phyloP scores from a whole-genome alignment of 2,329 filamentous ascomycete genomes.

The Torrubiella hemipterigena region DNA sequence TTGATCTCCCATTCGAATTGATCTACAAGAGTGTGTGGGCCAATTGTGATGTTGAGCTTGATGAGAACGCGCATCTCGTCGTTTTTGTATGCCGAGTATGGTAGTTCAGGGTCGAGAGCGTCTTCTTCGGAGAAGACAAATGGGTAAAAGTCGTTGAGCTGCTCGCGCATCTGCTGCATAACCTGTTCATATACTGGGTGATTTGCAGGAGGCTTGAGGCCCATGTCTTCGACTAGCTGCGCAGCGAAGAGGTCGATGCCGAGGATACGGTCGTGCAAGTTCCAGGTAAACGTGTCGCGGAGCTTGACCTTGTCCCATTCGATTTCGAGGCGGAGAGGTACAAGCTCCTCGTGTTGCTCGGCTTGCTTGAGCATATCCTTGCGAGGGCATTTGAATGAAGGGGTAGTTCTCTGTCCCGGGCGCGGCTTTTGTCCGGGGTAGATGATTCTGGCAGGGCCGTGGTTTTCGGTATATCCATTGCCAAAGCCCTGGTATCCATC shows the following conservation, averaged over 20 bases:
- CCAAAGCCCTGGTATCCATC: slow-evolving; percentile 80
- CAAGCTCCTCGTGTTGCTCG: slow-evolving; percentile 81
- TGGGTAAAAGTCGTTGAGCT: slow-evolving; percentile 86
- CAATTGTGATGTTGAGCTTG: slow-evolving; percentile 96
- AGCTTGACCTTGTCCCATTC: slow-evolving; percentile 93
- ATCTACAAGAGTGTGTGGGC: slow-evolving; percentile 83
- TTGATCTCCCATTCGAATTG: slow-evolving; percentile 99
- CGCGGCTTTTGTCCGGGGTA: slow-evolving; percentile 71
- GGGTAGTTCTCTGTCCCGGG: slow-evolving; percentile 64
- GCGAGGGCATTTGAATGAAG: slow-evolving; percentile 59
- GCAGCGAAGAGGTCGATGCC: slow-evolving; percentile 72
- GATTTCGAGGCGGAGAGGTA: slow-evolving; percentile 83
- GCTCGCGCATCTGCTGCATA: slow-evolving; percentile 65
- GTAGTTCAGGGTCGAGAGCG: slow-evolving; percentile 75
- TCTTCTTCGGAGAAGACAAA: slow-evolving; percentile 86
- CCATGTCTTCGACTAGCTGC: slow-evolving; percentile 85
- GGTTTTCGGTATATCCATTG: slow-evolving; percentile 69
- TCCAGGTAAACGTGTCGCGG: slow-evolving; percentile 97
- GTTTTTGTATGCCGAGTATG: slow-evolving; percentile 92
- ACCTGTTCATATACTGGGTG: slow-evolving; percentile 52
- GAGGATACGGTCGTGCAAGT: slow-evolving; percentile 81
- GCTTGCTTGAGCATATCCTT: slow-evolving; percentile 78
- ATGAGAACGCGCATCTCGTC: slow-evolving; percentile 96
- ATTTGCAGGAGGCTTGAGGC: slow-evolving; percentile 58
- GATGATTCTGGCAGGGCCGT: slow-evolving; percentile 55